Evolutionary conservation across 306 rosid species (phyloP).

Genomic region (Cicer pinnatifidum): DNA sequence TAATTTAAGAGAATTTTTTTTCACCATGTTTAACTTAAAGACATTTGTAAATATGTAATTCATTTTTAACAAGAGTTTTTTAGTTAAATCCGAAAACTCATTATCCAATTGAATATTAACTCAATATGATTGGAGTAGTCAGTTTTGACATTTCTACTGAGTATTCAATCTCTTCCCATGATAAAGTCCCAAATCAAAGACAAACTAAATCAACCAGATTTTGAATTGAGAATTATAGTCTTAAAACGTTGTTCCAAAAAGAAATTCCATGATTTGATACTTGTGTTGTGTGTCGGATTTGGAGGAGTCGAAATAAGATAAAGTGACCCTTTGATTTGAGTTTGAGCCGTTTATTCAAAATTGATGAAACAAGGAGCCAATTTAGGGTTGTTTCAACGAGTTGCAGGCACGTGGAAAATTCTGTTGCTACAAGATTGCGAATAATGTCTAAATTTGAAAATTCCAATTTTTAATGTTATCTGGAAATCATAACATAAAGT

Average conservation of each 20-base stretch:
- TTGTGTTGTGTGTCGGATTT: conserved; percentile 10
- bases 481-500: conserved; percentile 27
- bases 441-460: conserved; percentile 36
- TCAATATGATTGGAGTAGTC: too few relatives aligned
- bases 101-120: too few relatives aligned
- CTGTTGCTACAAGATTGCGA: conserved; percentile 41
- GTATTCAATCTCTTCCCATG: too few relatives aligned
- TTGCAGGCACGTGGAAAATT: conserved; percentile 57
- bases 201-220: too few relatives aligned
- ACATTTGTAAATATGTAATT: too few relatives aligned
- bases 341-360: conserved; percentile 48
- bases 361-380: conserved; percentile 19
- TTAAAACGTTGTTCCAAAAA: conserved; percentile 3
- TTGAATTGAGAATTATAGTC: not conserved
- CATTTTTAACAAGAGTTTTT: too few relatives aligned
- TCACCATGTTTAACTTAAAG: too few relatives aligned
- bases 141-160: too few relatives aligned
- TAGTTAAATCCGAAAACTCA: too few relatives aligned
- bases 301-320: conserved; percentile 21
- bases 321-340: conserved; percentile 50
- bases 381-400: conserved; percentile 44
- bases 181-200: too few relatives aligned
- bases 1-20: too few relatives aligned
- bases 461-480: conserved; percentile 39
- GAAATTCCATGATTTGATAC: conserved; percentile 34